Percentiles rank a stretch among this genome's conserved stretches.
phyloP scores from a whole-genome alignment of 768 basidiomycete genomes.

The Pleurotus salmoneostramineus region DNA sequence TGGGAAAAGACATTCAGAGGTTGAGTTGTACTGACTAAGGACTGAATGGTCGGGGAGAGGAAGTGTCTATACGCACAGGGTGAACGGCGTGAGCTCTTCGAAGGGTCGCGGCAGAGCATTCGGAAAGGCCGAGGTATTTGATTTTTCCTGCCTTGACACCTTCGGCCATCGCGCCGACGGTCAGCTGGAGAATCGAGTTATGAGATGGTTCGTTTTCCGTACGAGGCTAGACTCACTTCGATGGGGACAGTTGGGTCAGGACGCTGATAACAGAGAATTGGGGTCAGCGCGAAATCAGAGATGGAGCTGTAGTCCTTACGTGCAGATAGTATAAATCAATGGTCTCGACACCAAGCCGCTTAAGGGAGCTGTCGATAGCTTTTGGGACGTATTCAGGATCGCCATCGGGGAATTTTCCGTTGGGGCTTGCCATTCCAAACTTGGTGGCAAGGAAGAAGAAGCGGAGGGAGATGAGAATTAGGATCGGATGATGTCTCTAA shows the following conservation, averaged over 20 bases:
- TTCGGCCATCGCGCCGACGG: not conserved
- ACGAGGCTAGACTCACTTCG: not conserved
- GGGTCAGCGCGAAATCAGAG: not conserved
- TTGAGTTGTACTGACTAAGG: not conserved
- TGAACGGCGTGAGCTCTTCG: constrained; percentile 46
- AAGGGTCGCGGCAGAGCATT: constrained; percentile 22
- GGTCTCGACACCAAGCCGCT: constrained; percentile 32
- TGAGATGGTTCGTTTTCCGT: too few species aligned
- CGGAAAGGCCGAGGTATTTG: constrained; percentile 6
- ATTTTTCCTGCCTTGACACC: constrained; percentile 1
- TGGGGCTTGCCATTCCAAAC: constrained; percentile 16
- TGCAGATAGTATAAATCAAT: constrained; percentile 49
- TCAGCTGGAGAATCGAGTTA: not conserved
- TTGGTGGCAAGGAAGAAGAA: constrained; percentile 60
- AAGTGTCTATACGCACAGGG: constrained; percentile 21
- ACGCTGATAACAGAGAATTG: not conserved
- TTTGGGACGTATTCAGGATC: constrained; percentile 35
- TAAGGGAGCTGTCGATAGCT: constrained; percentile 33
- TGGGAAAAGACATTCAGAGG: not conserved
- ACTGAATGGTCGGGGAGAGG: not conserved
- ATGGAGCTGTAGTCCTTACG: constrained; percentile 18
- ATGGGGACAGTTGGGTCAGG: constrained; percentile 10
- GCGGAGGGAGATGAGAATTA: not conserved
- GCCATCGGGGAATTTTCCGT: constrained; percentile 16
- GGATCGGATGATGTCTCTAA: constrained; percentile 13